Percentiles rank a stretch among this genome's conserved stretches.
Conservation (phyloP, 2,329 filamentous ascomycete genomes). For the Trichoderma koningii region DNA sequence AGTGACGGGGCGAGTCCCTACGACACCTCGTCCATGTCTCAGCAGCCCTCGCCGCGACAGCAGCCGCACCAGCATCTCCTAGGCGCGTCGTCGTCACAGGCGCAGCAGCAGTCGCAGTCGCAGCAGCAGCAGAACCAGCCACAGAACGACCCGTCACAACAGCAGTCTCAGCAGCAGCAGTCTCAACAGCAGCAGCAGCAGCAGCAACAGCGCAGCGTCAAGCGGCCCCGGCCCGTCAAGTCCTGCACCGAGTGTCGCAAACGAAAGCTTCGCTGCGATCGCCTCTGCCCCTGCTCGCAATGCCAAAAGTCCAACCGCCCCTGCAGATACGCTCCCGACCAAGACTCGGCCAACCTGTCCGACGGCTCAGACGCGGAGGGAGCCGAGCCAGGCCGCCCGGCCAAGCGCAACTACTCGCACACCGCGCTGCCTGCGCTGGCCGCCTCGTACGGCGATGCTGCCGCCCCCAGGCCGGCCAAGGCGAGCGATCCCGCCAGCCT, state of each 20-base stretch:
- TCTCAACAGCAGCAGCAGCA: constrained; percentile 33
- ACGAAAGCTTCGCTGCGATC: constrained; percentile 59
- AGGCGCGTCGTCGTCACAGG: constrained; percentile 27
- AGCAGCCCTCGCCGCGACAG: constrained; percentile 32
- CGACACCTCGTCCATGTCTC: constrained; percentile 25
- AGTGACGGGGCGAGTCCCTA: constrained; percentile 24
- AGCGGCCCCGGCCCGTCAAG: constrained; percentile 57
- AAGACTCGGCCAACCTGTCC: constrained; percentile 50
- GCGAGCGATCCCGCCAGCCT: constrained; percentile 40
- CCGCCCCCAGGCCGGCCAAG: constrained; percentile 34
- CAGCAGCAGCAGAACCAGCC: constrained; percentile 20
- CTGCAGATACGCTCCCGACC: constrained; percentile 56
- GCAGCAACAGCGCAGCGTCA: constrained; percentile 50
- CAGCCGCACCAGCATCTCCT: constrained; percentile 36
- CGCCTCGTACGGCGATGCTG: constrained; percentile 34
- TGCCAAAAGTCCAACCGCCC: constrained; percentile 58
- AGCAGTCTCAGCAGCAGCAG: constrained; percentile 35
- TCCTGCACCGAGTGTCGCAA: constrained; percentile 60
- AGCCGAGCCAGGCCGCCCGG: constrained; percentile 39
- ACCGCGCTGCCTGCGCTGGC: constrained; percentile 34
- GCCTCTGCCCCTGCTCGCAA: constrained; percentile 58
- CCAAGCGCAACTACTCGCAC: constrained; percentile 43
- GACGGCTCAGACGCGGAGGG: constrained; percentile 51
- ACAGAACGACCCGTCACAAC: constrained; percentile 26
- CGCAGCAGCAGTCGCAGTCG: constrained; percentile 22